Evolutionary conservation across 352 stramenopile genomes (phyloP).

Genomic region (Vaucheria bursata): DNA sequence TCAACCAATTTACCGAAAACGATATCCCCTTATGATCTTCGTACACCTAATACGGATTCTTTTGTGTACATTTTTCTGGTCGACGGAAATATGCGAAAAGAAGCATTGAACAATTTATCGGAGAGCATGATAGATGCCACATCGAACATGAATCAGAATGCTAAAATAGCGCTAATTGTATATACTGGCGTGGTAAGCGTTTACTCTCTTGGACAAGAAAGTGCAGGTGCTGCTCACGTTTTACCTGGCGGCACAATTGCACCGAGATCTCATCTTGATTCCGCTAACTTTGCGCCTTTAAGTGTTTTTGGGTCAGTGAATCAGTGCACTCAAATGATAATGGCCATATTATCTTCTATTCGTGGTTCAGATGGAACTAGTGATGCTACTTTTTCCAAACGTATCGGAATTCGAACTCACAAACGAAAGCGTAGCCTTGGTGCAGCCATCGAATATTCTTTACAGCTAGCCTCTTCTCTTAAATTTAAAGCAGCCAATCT

Average conservation of each 20-base stretch:
- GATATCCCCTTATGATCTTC: not conserved
- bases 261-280: not conserved
- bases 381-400: too few relatives aligned
- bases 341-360: not conserved
- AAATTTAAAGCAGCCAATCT: not conserved
- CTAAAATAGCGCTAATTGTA: conserved; percentile 27
- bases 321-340: not conserved
- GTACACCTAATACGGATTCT: not conserved
- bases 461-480: not conserved
- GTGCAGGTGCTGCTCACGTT: conserved; percentile 33
- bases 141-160: conserved; percentile 10
- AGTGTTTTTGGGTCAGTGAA: not conserved
- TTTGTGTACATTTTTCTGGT: conserved; percentile 24
- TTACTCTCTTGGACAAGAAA: conserved; percentile 18
- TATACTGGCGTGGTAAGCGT: conserved; percentile 43
- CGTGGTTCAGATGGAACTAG: not conserved
- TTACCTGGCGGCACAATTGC: conserved; percentile 18
- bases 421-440: conserved; percentile 22
- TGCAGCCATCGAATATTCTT: conserved; percentile 17
- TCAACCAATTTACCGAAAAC: not conserved
- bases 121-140: conserved; percentile 15
- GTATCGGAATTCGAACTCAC: not conserved
- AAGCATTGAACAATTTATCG: conserved; percentile 25
- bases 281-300: too few relatives aligned
- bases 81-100: conserved; percentile 35